These are phyloP conservation scores for Fusarium aywerte DNA, from an alignment of 2,329 filamentous ascomycete genomes.

Conservation along the genomic window DNA sequence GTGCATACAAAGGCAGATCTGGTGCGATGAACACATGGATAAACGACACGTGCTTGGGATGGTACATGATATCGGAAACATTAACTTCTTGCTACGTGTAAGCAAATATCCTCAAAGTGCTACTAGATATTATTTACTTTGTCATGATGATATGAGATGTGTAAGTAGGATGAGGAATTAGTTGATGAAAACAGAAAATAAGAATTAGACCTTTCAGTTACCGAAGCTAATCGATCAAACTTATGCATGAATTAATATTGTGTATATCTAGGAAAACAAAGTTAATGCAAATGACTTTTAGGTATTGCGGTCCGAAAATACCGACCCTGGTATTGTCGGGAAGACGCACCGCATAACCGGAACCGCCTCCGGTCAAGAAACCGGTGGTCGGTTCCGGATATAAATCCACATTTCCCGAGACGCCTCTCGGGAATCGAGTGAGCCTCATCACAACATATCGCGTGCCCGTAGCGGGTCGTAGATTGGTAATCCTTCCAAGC, in stretches of 20 bases:
- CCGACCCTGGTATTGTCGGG: background rate
- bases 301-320: background rate
- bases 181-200: background rate
- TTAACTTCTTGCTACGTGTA: background rate
- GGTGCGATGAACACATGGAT: background rate
- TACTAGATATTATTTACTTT: background rate
- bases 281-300: background rate
- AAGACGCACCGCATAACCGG: constrained; percentile 5
- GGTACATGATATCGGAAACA: background rate
- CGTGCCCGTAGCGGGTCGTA: too few species aligned
- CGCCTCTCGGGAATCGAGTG: background rate
- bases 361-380: background rate
- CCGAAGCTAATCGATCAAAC: too few species aligned
- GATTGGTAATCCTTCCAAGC: too few species aligned
- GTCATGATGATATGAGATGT: accelerated
- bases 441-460: too few species aligned
- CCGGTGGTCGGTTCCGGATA: background rate
- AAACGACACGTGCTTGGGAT: background rate
- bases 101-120: background rate
- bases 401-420: background rate
- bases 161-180: background rate
- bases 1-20: constrained; percentile 3
- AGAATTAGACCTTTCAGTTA: too few species aligned
- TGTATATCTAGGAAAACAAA: background rate
- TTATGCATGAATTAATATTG: too few species aligned